Evolutionary conservation across 495 filamentous ascomycete species (phyloP).

Genomic region (Copromyces sp.): DNA sequence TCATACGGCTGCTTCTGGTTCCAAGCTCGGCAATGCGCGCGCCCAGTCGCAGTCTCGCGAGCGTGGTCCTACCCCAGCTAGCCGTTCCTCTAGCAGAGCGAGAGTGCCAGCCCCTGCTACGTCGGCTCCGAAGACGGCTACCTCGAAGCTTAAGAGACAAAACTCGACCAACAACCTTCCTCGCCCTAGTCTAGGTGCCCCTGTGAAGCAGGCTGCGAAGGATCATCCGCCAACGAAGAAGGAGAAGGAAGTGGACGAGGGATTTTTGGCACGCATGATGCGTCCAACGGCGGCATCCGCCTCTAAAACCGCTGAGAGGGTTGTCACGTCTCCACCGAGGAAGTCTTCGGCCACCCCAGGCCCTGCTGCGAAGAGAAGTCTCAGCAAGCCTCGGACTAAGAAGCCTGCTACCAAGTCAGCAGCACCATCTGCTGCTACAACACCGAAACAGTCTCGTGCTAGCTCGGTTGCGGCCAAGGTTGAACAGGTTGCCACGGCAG

Average conservation of each 20-base stretch:
- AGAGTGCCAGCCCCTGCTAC: conserved; percentile 26
- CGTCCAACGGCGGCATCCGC: conserved; percentile 72
- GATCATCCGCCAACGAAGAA: conserved; percentile 32
- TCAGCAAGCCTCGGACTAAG: conserved; percentile 16
- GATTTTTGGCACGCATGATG: conserved; percentile 90
- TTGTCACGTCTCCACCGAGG: conserved; percentile 31
- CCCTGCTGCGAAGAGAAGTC: conserved; percentile 5
- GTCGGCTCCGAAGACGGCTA: conserved; percentile 7
- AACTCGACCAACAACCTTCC: conserved; percentile 30
- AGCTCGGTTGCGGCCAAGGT: conserved; percentile 6
- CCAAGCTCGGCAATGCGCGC: conserved; percentile 36
- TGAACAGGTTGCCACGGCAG: conserved; percentile 16
- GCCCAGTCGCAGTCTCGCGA: conserved; percentile 27
- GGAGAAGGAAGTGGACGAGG: conserved; percentile 49
- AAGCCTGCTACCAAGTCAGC: conserved; percentile 16
- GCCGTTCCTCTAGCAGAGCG: conserved; percentile 36
- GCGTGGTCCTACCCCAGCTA: conserved; percentile 20
- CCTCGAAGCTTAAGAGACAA: conserved; percentile 28
- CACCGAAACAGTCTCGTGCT: conserved; percentile 6
- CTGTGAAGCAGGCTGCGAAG: conserved; percentile 33
- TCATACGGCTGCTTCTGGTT: conserved; percentile 50
- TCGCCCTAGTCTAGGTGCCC: conserved; percentile 41
- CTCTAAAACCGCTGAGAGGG: conserved; percentile 66
- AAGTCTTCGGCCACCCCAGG: conserved; percentile 21
- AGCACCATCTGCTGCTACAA: not conserved